A percentile compares a stretch with the other conserved stretches of the same genome.
Evolutionary conservation across 495 filamentous ascomycete genomes (phyloP).

Genomic region (Sporormia fimetaria): DNA sequence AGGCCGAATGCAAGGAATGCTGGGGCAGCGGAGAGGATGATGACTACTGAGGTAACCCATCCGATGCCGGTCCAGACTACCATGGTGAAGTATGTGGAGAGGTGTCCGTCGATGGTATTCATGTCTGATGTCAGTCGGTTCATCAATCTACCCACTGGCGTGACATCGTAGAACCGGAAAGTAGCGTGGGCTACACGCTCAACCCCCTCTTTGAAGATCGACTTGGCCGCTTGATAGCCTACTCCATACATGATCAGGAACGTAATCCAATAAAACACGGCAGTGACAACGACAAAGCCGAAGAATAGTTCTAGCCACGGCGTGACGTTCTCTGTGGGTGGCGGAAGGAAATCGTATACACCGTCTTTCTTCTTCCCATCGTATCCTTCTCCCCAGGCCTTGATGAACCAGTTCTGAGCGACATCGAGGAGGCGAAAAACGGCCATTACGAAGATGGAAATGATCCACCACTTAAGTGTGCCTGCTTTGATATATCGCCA

Average conservation of each 20-base stretch:
- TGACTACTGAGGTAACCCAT: conserved; percentile 58
- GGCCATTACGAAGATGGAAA: conserved; percentile 46
- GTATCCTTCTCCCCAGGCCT: conserved; percentile 75
- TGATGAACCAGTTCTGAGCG: conserved; percentile 66
- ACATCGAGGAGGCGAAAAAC: conserved; percentile 50
- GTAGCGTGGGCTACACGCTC: conserved; percentile 59
- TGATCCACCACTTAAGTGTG: conserved; percentile 56
- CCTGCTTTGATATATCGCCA: conserved; percentile 76
- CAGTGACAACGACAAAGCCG: conserved; percentile 47
- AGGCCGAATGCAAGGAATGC: conserved; percentile 60
- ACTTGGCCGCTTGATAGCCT: conserved; percentile 60
- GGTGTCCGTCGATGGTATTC: conserved; percentile 67
- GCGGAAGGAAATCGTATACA: conserved; percentile 48
- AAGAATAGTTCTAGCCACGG: conserved; percentile 66
- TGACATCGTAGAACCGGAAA: conserved; percentile 80
- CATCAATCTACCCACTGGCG: conserved; percentile 73
- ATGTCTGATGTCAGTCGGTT: conserved; percentile 80
- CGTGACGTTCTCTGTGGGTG: conserved; percentile 51
- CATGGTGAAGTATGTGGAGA: conserved; percentile 54
- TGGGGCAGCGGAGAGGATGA: conserved; percentile 66
- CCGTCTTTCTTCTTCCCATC: conserved; percentile 29
- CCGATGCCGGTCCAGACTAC: conserved; percentile 53
- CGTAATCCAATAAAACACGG: conserved; percentile 44
- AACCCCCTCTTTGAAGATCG: conserved; percentile 59
- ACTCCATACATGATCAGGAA: conserved; percentile 50